phyloP scores from a whole-genome alignment of 2,329 filamentous ascomycete species.

The Penicillium sp. region DNA sequence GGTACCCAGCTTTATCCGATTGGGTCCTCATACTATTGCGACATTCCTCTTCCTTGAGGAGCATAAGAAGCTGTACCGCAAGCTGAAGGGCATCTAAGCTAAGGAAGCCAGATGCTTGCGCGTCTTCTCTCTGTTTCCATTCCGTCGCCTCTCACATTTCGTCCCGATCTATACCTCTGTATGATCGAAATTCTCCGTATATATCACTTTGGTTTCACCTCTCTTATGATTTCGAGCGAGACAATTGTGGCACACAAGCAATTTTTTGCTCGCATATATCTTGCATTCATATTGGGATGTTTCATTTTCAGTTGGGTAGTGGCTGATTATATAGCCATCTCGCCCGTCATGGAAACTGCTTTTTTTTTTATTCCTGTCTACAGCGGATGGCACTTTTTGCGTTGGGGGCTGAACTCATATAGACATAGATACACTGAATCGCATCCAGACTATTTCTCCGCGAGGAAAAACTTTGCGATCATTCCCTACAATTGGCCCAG shows the following conservation, averaged over 20 bases:
- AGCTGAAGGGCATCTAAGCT: conserved; percentile 45
- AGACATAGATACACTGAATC: conserved; percentile 26
- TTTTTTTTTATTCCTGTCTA: conserved; percentile 10
- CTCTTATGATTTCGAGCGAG: conserved; percentile 16
- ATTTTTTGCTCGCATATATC: conserved; percentile 23
- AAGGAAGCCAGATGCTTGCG: conserved; percentile 16
- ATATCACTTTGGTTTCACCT: conserved; percentile 14
- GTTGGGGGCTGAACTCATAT: conserved; percentile 14
- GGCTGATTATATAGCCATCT: not conserved
- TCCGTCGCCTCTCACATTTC: not conserved
- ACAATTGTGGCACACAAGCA: conserved; percentile 11
- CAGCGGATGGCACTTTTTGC: conserved; percentile 13
- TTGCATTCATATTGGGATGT: conserved; percentile 19
- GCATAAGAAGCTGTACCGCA: conserved; percentile 62
- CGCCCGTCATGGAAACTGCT: not conserved
- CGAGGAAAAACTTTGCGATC: too few relatives aligned
- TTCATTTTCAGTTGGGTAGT: conserved; percentile 4
- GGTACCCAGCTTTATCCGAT: conserved; percentile 64
- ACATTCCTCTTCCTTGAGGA: conserved; percentile 67
- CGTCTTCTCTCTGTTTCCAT: conserved; percentile 1
- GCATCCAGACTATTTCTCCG: conserved; percentile 15
- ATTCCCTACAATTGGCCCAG: too few relatives aligned
- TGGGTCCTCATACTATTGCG: conserved; percentile 64
- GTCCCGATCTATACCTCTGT: conserved; percentile 3
- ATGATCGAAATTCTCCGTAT: conserved; percentile 13